These are phyloP conservation scores for Candolleomyces aberdarensis DNA, from an alignment of 768 basidiomycete species.

Conservation along the genomic window DNA sequence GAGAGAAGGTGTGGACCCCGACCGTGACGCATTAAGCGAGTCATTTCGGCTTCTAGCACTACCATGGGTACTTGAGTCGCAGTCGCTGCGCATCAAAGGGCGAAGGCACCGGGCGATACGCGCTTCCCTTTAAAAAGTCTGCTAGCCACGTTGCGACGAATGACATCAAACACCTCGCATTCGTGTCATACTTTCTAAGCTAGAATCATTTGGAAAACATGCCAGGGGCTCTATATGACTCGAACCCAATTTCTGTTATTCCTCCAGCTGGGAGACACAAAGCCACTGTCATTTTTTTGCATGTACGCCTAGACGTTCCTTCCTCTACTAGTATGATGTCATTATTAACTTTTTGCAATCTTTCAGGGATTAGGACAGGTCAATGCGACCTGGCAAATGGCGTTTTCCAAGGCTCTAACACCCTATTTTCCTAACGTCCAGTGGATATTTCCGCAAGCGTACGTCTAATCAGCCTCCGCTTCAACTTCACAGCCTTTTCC, in stretches of 20 bases:
- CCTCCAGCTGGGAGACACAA: slow-evolving; percentile 36
- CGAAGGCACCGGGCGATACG: no score
- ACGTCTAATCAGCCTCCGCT: background rate
- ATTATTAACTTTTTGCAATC: background rate
- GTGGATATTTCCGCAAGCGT: slow-evolving; percentile 39
- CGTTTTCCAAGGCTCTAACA: slow-evolving; percentile 22
- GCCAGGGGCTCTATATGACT: background rate
- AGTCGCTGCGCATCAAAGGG: background rate
- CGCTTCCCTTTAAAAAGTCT: background rate
- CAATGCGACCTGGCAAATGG: slow-evolving; percentile 24
- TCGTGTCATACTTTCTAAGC: background rate
- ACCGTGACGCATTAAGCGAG: background rate
- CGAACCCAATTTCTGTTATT: background rate
- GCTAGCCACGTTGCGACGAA: background rate
- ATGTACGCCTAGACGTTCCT: slow-evolving; percentile 39
- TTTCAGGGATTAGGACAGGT: slow-evolving; percentile 32
- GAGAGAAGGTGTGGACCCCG: background rate
- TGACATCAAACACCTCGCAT: background rate
- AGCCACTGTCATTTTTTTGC: slow-evolving; percentile 65
- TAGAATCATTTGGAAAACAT: background rate
- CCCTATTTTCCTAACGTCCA: slow-evolving; percentile 26
- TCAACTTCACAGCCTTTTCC: background rate
- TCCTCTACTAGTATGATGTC: background rate
- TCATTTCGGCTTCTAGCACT: background rate
- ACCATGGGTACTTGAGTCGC: background rate